Base-by-base conservation (phyloP, 768 basidiomycete species). In the Termitomyces sp. region DNA sequence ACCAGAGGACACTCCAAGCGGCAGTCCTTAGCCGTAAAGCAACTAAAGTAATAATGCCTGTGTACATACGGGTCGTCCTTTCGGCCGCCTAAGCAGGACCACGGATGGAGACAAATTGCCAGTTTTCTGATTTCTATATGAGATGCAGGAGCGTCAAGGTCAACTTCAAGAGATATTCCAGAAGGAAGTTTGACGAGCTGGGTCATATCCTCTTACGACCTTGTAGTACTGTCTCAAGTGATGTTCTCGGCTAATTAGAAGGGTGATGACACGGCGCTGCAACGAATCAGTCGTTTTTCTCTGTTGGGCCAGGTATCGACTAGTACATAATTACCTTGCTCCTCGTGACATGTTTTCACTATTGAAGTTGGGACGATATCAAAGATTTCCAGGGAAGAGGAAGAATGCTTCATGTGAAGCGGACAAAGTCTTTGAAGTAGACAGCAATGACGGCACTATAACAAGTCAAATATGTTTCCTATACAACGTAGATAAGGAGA, bases 51-150 rank as follows among this genome's bases (percentile, higher is more conserved):
- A 22, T 15, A 5, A n/a, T 44, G 41, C 29, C 15, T 24, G n/a
- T 54, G 24, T 5, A 78, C 89, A 65, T 68, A 92, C 91, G 86
- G 81, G 64, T 93, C 90, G 61, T 84, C 68, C 83, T 86, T 89
- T 51, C 73, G 77, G 16, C 90, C 91, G 1, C 91, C 90, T 0
- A 92, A 77, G 80, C 90, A 84, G n/a, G 87, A 85, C 90, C 90
- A 93, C 6, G 92, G 92, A 63, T 93, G 91, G 12, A 89, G 73
- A 62, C 85, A 85, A n/a, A 93, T 71, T 0, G 85, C 90, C 6
- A 87, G 68, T 60, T 81, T 85, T 16, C 31, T 28, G 37, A 62
- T 58, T 26, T 46, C 31, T 31, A 60, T 45, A 12, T 49, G 20
- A 18, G 48, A 57, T 22, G 62, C 61, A 12, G 79, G 75, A 18